A percentile compares a stretch with the other conserved stretches of the same genome.
These are phyloP conservation scores for Nidula microcarpa DNA, from an alignment of 768 basidiomycete species.

Conservation along the genomic window DNA sequence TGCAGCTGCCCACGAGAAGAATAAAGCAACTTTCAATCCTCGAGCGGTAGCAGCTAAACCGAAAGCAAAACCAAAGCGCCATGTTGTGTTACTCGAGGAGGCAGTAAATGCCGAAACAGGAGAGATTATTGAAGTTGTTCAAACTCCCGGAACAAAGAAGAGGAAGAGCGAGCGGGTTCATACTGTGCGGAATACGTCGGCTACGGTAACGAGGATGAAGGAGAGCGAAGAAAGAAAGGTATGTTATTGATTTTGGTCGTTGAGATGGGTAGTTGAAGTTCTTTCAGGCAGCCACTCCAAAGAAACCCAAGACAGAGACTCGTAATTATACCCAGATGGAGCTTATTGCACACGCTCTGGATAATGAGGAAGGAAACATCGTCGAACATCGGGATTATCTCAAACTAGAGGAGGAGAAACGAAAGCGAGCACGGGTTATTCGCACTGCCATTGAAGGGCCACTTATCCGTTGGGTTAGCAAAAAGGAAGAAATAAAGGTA, in stretches of 20 bases:
- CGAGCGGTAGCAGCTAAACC: slow-evolving; percentile 22
- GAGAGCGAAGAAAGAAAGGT: slow-evolving; percentile 64
- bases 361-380: slow-evolving; percentile 85
- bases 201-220: slow-evolving; percentile 61
- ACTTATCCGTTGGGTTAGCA: slow-evolving; percentile 69
- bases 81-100: slow-evolving; percentile 53
- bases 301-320: slow-evolving; percentile 51
- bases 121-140: slow-evolving; percentile 39
- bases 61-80: slow-evolving; percentile 29
- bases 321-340: slow-evolving; percentile 75
- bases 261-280: neutral
- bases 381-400: slow-evolving; percentile 78
- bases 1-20: slow-evolving; percentile 62
- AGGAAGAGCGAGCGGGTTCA: slow-evolving; percentile 65
- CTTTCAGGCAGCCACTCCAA: slow-evolving; percentile 54
- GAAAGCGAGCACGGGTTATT: slow-evolving; percentile 61
- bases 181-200: slow-evolving; percentile 70
- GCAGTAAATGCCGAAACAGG: slow-evolving; percentile 61
- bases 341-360: slow-evolving; percentile 76
- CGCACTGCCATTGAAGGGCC: slow-evolving; percentile 64
- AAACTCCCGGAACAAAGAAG: slow-evolving; percentile 17
- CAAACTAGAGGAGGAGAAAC: slow-evolving; percentile 76
- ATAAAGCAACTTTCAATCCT: slow-evolving; percentile 68
- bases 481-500: slow-evolving; percentile 53
- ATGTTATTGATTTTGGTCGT: slow-evolving; percentile 5